These are phyloP conservation scores for Cyberlindnera suaveolens DNA, from an alignment of 805 yeast species.

Conservation along the genomic window DNA sequence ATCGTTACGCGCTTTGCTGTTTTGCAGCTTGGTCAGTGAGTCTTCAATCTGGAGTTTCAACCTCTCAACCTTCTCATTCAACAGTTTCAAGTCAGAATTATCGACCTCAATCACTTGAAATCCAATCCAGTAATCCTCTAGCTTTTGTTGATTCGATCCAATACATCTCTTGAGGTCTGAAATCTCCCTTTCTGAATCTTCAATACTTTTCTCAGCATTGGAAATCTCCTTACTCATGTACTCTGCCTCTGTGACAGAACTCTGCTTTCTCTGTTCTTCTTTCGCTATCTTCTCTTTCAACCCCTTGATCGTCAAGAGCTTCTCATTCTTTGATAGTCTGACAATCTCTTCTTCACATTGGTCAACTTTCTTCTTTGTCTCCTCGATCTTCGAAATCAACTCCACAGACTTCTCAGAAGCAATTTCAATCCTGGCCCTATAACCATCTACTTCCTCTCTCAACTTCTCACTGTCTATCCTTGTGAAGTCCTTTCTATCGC, in stretches of 20 bases:
- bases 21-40: constrained; percentile 14
- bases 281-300: constrained; percentile 40
- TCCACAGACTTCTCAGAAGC: constrained; percentile 27
- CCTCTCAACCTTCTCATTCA: constrained; percentile 5
- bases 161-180: constrained; percentile 12
- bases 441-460: constrained; percentile 37
- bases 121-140: constrained; percentile 16
- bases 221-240: constrained; percentile 58
- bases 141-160: constrained; percentile 6
- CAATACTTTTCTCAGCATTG: constrained; percentile 44
- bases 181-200: constrained; percentile 35
- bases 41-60: constrained; percentile 17
- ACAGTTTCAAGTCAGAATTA: constrained; percentile 11
- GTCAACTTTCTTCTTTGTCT: constrained; percentile 21
- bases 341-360: constrained; percentile 25
- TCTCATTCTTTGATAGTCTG: constrained; percentile 20
- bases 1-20: constrained; percentile 14
- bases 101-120: constrained; percentile 9
- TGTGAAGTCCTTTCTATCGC: constrained; percentile 37
- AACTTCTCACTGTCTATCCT: constrained; percentile 40
- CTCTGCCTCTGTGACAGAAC: constrained; percentile 49
- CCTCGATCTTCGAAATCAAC: constrained; percentile 21
- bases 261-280: constrained; percentile 37
- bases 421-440: constrained; percentile 28
- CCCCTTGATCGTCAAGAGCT: constrained; percentile 30